A percentile compares a stretch with the other conserved stretches of the same genome.
Conservation (phyloP, 345 rosid species). For the Crucihimalaya himalaica region DNA sequence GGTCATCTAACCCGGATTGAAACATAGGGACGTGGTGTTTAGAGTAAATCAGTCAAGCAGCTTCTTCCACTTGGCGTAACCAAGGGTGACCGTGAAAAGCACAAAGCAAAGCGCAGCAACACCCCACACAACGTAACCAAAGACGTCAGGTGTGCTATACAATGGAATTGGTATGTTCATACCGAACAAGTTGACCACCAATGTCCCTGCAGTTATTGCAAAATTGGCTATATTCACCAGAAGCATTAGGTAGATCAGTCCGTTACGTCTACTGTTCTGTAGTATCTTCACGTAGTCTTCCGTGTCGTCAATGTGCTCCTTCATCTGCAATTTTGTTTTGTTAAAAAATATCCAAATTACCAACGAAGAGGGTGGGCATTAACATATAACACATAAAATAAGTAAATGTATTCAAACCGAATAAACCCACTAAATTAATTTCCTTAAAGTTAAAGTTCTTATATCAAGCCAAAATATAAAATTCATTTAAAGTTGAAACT, state of each 20-base stretch:
- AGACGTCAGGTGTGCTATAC: conserved; percentile 44
- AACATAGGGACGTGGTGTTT: background rate
- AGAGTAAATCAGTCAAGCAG: conserved; percentile 39
- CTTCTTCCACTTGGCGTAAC: conserved; percentile 89
- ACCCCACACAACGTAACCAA: conserved; percentile 54
- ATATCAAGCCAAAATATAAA: no score
- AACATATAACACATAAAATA: no score
- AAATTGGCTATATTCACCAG: conserved; percentile 65
- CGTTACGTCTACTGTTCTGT: conserved; percentile 77
- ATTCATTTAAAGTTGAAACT: no score
- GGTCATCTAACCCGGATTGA: no score
- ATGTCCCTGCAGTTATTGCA: conserved; percentile 63
- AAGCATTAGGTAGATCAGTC: conserved; percentile 75
- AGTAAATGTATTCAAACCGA: no score
- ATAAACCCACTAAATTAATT: no score
- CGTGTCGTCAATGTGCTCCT: conserved; percentile 87
- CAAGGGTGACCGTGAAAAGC: conserved; percentile 61
- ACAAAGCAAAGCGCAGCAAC: conserved; percentile 50
- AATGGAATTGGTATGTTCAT: conserved; percentile 70
- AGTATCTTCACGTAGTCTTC: conserved; percentile 91
- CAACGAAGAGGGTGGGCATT: background rate
- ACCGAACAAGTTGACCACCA: conserved; percentile 63
- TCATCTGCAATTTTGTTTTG: conserved; percentile 33
- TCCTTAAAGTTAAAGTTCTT: no score
- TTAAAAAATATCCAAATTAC: background rate